phyloP scores from a whole-genome alignment of 2,329 filamentous ascomycete species.

The Cordyceps javanica region DNA sequence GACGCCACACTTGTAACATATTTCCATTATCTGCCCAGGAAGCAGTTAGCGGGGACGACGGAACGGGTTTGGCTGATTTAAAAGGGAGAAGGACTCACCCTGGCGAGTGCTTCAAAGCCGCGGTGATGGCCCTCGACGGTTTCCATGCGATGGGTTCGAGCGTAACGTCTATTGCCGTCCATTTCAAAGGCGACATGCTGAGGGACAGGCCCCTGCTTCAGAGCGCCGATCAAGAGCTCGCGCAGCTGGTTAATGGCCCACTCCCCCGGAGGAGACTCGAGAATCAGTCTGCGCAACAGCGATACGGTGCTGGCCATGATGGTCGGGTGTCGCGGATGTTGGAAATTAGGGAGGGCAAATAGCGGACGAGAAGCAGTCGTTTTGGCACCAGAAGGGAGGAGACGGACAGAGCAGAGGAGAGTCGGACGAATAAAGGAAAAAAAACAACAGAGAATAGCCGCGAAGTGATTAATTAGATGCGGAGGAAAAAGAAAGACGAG shows the following conservation, averaged over 20 bases:
- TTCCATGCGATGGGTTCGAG: constrained; percentile 84
- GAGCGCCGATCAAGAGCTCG: constrained; percentile 78
- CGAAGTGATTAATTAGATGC: constrained; percentile 4
- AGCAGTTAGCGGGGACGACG: constrained; percentile 16
- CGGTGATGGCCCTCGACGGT: constrained; percentile 93
- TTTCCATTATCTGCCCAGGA: constrained; percentile 69
- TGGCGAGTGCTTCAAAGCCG: constrained; percentile 89
- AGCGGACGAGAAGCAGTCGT: constrained; percentile 1
- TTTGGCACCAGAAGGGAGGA: background rate
- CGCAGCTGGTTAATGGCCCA: constrained; percentile 75
- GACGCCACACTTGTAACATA: constrained; percentile 96
- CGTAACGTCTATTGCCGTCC: constrained; percentile 95
- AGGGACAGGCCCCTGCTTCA: constrained; percentile 86
- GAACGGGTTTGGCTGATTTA: constrained; percentile 4
- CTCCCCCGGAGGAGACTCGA: constrained; percentile 85
- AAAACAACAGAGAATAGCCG: background rate
- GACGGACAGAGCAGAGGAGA: constrained; percentile 13
- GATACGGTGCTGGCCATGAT: constrained; percentile 49
- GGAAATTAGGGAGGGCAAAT: constrained; percentile 10
- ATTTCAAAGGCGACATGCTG: constrained; percentile 98
- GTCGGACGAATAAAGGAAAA: constrained; percentile 13
- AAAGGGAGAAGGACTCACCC: constrained; percentile 48
- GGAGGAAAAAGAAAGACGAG: constrained; percentile 9
- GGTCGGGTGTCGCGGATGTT: background rate
- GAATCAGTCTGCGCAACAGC: constrained; percentile 59